These are phyloP conservation scores for Wickerhamiella domercqiae DNA, from an alignment of 805 yeast species.

Conservation along the genomic window DNA sequence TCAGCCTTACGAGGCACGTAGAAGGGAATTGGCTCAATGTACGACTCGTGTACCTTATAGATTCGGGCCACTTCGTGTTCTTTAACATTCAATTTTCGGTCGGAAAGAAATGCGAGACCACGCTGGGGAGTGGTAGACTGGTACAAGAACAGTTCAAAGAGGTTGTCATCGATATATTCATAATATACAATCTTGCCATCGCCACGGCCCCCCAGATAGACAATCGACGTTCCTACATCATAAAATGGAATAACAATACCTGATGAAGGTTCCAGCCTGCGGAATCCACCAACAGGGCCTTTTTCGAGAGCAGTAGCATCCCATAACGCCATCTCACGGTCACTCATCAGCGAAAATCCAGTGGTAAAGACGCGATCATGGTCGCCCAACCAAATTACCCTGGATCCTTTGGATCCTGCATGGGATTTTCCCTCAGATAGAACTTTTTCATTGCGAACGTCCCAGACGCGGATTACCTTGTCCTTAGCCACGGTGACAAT, in stretches of 20 bases:
- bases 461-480: slow-evolving; percentile 83
- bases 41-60: slow-evolving; percentile 69
- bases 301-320: slow-evolving; percentile 53
- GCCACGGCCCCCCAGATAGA: slow-evolving; percentile 92
- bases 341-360: slow-evolving; percentile 84
- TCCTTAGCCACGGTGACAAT: slow-evolving; percentile 86
- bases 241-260: slow-evolving; percentile 88
- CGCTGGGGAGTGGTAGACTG: slow-evolving; percentile 87
- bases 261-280: slow-evolving; percentile 74
- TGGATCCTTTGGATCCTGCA: slow-evolving; percentile 77
- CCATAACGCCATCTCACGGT: slow-evolving; percentile 94
- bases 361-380: slow-evolving; percentile 77
- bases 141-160: slow-evolving; percentile 75
- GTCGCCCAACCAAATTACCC: slow-evolving; percentile 85
- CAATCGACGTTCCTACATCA: slow-evolving; percentile 64
- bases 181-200: slow-evolving; percentile 94
- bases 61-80: slow-evolving; percentile 75
- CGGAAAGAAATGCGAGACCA: slow-evolving; percentile 86
- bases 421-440: slow-evolving; percentile 81
- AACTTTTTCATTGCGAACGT: slow-evolving; percentile 57
- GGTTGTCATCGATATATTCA: slow-evolving; percentile 73
- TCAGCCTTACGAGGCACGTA: slow-evolving; percentile 90
- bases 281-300: slow-evolving; percentile 85
- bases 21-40: slow-evolving; percentile 83
- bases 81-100: slow-evolving; percentile 56